These are phyloP conservation scores for Aspergillus pseudotamarii DNA, from an alignment of 2,329 filamentous ascomycete species.

Conservation along the genomic window DNA sequence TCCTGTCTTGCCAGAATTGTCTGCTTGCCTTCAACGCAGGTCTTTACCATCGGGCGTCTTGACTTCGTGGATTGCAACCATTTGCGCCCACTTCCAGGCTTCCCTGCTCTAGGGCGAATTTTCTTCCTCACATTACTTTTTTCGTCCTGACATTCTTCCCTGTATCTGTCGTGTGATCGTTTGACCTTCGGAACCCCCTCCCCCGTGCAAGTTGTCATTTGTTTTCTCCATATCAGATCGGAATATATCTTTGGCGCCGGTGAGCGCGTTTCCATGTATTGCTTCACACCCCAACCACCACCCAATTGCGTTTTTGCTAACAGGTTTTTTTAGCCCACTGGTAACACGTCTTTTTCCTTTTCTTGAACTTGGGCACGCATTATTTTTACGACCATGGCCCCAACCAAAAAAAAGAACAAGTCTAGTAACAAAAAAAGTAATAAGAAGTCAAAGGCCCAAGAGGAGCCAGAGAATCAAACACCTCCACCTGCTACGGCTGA, in stretches of 20 bases:
- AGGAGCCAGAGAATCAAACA: constrained; percentile 30
- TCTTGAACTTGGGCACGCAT: constrained; percentile 35
- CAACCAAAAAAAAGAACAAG: constrained; percentile 37
- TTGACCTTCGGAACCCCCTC: constrained; percentile 13
- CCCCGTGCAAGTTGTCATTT: constrained; percentile 17
- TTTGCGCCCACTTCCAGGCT: constrained; percentile 32
- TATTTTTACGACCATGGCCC: constrained; percentile 31
- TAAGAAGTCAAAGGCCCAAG: constrained; percentile 39
- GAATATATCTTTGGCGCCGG: constrained; percentile 36
- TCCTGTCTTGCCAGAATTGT: constrained; percentile 30
- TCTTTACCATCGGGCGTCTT: constrained; percentile 26
- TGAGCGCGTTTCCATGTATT: constrained; percentile 34
- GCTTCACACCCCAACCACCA: constrained; percentile 28
- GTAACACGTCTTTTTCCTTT: constrained; percentile 34
- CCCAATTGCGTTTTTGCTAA: constrained; percentile 33
- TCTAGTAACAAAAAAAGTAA: constrained; percentile 32
- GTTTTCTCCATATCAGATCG: constrained; percentile 27
- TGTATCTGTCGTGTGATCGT: constrained; percentile 18
- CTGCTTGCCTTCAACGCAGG: constrained; percentile 27
- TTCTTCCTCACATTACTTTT: constrained; percentile 23
- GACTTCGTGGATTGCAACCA: constrained; percentile 35
- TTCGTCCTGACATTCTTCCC: constrained; percentile 24
- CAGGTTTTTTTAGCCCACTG: constrained; percentile 30
- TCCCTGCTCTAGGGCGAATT: constrained; percentile 16
- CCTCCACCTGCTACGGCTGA: constrained; percentile 25